phyloP scores from a whole-genome alignment of 257 asterid genomes.

The Penstemon barbatus region DNA sequence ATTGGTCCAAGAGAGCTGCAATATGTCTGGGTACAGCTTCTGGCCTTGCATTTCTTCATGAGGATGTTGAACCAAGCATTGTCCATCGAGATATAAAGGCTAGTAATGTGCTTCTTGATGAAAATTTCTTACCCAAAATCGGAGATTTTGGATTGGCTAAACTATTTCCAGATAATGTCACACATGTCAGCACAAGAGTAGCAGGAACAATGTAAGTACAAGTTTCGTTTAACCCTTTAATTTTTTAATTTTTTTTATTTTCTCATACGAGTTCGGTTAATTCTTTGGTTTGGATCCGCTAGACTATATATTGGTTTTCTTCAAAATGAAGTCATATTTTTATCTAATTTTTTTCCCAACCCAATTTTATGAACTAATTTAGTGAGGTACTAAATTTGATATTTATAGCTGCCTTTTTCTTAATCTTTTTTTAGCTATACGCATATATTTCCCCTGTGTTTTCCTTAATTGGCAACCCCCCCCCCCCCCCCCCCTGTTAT shows the following conservation, averaged over 20 bases:
- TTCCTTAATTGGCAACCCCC: too few species aligned
- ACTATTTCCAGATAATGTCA: conserved; percentile 84
- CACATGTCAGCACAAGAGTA: conserved; percentile 85
- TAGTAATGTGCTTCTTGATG: conserved; percentile 81
- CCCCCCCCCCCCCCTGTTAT: too few species aligned
- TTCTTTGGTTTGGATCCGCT: too few species aligned
- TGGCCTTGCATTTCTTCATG: conserved; percentile 88
- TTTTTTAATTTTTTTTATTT: not conserved
- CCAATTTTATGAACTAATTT: too few species aligned
- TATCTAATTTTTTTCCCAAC: too few species aligned
- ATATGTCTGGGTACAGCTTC: conserved; percentile 76
- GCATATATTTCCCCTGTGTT: too few species aligned
- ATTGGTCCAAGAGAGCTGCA: conserved; percentile 73
- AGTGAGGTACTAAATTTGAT: too few species aligned
- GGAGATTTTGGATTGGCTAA: conserved; percentile 90
- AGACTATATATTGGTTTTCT: too few species aligned
- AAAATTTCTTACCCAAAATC: conserved; percentile 60
- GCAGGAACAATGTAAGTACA: conserved; percentile 90
- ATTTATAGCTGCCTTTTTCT: too few species aligned
- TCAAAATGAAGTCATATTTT: too few species aligned
- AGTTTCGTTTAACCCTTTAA: not conserved
- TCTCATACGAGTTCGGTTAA: not conserved
- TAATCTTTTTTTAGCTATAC: too few species aligned
- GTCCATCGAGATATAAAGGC: conserved; percentile 95
- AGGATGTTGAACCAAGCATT: conserved; percentile 61